Evolutionary conservation across 345 rosid genomes (phyloP).

Genomic region (Eucalyptus decipiens): DNA sequence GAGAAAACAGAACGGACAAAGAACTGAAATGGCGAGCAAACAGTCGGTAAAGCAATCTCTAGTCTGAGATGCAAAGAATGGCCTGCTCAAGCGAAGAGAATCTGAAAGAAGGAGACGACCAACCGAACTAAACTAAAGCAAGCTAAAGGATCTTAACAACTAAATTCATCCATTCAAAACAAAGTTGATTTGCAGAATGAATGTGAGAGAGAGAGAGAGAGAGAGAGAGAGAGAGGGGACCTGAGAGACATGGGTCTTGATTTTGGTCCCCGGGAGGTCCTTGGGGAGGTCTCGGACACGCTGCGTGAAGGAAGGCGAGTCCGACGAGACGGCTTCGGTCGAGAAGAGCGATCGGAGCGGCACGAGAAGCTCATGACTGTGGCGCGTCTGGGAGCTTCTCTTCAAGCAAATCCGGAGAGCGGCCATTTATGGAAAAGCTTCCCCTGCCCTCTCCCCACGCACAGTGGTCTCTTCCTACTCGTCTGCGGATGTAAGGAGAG

Average conservation of each 20-base stretch:
- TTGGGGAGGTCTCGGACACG: conserved; percentile 68
- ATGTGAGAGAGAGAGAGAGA: background rate
- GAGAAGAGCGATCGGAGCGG: conserved; percentile 25
- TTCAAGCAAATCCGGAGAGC: conserved; percentile 2
- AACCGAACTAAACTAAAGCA: background rate
- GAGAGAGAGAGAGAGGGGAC: conserved; percentile 9
- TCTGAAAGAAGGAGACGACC: background rate
- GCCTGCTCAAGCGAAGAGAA: background rate
- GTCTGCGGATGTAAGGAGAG: background rate
- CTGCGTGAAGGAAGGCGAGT: conserved; percentile 42
- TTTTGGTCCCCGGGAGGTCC: conserved; percentile 46
- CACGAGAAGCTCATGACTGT: background rate
- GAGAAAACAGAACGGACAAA: background rate
- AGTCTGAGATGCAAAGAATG: background rate
- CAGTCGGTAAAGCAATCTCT: background rate
- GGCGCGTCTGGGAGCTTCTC: conserved; percentile 11
- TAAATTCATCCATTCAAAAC: background rate
- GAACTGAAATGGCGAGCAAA: background rate
- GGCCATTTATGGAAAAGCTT: background rate
- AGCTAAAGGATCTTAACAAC: background rate
- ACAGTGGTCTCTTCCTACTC: background rate
- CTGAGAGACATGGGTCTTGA: conserved; percentile 56
- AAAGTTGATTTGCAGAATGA: background rate
- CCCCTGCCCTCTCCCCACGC: background rate
- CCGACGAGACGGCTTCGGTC: conserved; percentile 12